These are phyloP conservation scores for Mycena sp. DNA, from an alignment of 1,284 basidiomycete genomes.

Conservation along the genomic window DNA sequence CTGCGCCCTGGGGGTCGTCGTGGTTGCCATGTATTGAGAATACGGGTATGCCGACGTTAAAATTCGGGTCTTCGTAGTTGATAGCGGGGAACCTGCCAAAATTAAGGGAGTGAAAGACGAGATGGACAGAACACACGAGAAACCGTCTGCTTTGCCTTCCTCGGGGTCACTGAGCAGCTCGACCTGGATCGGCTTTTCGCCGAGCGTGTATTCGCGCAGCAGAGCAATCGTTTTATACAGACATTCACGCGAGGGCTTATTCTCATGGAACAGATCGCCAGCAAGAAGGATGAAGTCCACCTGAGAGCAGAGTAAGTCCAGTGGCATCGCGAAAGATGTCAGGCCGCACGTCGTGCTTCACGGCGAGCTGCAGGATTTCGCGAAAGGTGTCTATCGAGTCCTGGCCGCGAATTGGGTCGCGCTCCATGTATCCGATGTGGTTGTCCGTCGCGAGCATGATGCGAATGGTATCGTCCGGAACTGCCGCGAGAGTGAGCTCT, in stretches of 20 bases:
- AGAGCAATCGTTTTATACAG: slow-evolving; percentile 91
- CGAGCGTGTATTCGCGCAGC: slow-evolving; percentile 90
- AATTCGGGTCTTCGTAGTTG: slow-evolving; percentile 97
- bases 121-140: slow-evolving; percentile 66
- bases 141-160: slow-evolving; percentile 87
- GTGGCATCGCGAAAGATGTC: slow-evolving; percentile 18
- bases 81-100: slow-evolving; percentile 91
- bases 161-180: slow-evolving; percentile 94
- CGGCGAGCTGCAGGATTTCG: slow-evolving; percentile 92
- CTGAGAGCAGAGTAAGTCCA: slow-evolving; percentile 48
- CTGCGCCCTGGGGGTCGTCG: slow-evolving; percentile 97
- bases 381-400: slow-evolving; percentile 96
- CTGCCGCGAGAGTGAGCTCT: slow-evolving; percentile 48
- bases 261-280: slow-evolving; percentile 98
- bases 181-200: slow-evolving; percentile 87
- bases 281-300: slow-evolving; percentile 95
- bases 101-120: slow-evolving; percentile 26
- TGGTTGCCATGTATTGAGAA: slow-evolving; percentile 99
- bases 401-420: slow-evolving; percentile 93
- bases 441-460: slow-evolving; percentile 95
- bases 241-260: slow-evolving; percentile 91
- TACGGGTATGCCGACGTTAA: slow-evolving; percentile 94
- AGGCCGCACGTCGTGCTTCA: slow-evolving; percentile 81
- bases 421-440: slow-evolving; percentile 95
- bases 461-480: slow-evolving; percentile 74